Evolutionary conservation across 768 basidiomycete species (phyloP), one percentile per base, ranked within the genome.

Genomic region (Clitopilus passeckerianus): DNA sequence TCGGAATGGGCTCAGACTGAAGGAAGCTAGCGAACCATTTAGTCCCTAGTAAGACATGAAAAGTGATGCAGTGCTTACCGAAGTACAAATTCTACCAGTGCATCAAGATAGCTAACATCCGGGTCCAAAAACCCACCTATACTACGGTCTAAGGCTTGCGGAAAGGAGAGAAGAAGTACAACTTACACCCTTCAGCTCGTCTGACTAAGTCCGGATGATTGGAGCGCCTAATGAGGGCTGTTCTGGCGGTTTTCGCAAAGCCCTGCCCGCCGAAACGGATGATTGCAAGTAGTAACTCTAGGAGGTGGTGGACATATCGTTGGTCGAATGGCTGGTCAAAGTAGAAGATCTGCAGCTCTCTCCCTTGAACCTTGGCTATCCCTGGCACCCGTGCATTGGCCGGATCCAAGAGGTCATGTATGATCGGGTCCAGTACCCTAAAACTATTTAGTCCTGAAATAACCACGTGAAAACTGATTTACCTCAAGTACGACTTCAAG

Each of bases 401-500:
- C 3, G 91, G 89, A 62, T 92, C 88, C 57, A 93, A 70, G 7
- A 97, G 77, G 43, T 90, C 89, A 64, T 80, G 85, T 24, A 98
- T 70, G 9, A 98, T 81, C 0, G 95, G 95, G 68, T 98, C 96
- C 46, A 98, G 77, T 30, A 96, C 80, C n/a, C 94, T 96, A 67
- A 43, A 15, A 8, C n/a, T 57, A 34, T 35, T 63, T 54, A 63
- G 61, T 34, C 7, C 8, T 34, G 44, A 23, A 20, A 15, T 2
- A 5, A 27, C 30, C 15, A 5, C 20, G 18, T n/a, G 18, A 6
- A 12, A 15, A 60, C 56, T 59, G 30, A 53, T 22, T 46, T 77
- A 95, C 94, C 95, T 85, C 59, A 94, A 77, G 69, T 96, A 96
- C 1, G 94, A 95, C 69, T 90, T 91, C 30, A 98, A 78, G 66